Base-by-base conservation (phyloP, 129 eudicot genomes). In the Pseudognaphalium luteoalbum region DNA sequence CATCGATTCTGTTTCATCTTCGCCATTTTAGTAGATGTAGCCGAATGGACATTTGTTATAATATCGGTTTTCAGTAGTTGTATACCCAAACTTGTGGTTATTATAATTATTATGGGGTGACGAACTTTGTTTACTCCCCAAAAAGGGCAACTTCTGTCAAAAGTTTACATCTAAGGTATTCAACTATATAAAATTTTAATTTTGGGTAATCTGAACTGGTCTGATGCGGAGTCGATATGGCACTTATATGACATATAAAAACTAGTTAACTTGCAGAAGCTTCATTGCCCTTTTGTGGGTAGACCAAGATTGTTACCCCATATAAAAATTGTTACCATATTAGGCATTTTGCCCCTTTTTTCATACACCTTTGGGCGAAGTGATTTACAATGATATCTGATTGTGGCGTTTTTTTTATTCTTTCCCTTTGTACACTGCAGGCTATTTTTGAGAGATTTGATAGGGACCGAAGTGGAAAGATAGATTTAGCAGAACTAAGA, bases 361-460 rank as follows among this genome's bases (percentile, higher is more conserved):
- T 3, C 6, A 3, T 61, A 60, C 6, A 3, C 35, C n/a, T 62
- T 28, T 62, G 34, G 15, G 67, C 62, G 28, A 57, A 14, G 12
- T 57, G 20, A 19, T 21, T 14, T 4, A 20, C 19, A n/a, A 19
- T 20, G 14, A 19, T 57, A 57, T 57, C 62, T 57, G 4, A 57
- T 57, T 57, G 35, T 72, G 78, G 29, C 9, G 20, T 63, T 72
- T n/a, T 72, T 3, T 37, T 72, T 59, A 72, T 64, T 52, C 4
- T 34, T 44, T 51, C 47, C 44, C 50, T 68, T 28, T 73, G 66
- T 70, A 42, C 66, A 73, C 39, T 41, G 17, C 76, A 92, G 98
- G 92, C 83, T 52, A 90, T 92, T 30, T 92, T 90, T 71, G 96
- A 92, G 86, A 86, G 96, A 82, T 92, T 84, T 81, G 98, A 92